Evolutionary conservation across 805 yeast genomes (phyloP), one percentile per base, ranked within the genome.

Genomic region (Nakazawaea ishiwadae): DNA sequence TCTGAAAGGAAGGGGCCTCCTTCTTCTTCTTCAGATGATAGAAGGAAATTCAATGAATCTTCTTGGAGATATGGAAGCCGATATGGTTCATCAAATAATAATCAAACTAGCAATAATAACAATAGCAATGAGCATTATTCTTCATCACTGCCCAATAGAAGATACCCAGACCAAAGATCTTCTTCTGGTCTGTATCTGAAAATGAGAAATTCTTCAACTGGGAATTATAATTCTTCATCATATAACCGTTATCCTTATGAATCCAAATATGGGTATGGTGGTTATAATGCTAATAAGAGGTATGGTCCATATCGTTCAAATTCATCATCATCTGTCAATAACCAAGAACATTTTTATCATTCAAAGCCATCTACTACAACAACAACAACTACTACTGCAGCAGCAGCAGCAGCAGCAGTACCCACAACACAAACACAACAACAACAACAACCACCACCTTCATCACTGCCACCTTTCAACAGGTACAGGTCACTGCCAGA

Each of bases 1-100:
- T 40, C 43, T 19, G 43, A 40, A 28, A 33, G 43, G n/a, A 40
- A 40, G 29, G 38, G 38, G 6, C 39, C 38, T n/a, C 38, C 43
- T 19, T 23, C 43, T 28, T 21, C 43, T 19, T 23, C 43, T 28
- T 21, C 35, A 18, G 42, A 39, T 26, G 42, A 39, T 6, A 39
- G 42, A 33, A 32, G 42, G 37, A 39, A 39, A 18, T 39, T 39
- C 31, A 26, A 11, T 21, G 42, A 39, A n/a, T 18, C 37, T 16
- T 18, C 37, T 16, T 39, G 42, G 42, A 32, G 42, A 27, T 33
- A 39, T 24, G 10, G 20, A 29, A n/a, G n/a, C n/a, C 29, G 43
- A 24, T 19, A 40, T 23, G 28, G 30, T 28, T 40, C 43, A 18
- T 14, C 29, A 11, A 24, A 12, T 5, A 27, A 23, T 16, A 20